Base-by-base conservation (phyloP, 2,329 filamentous ascomycete species). In the Pseudogymnoascus sp. region DNA sequence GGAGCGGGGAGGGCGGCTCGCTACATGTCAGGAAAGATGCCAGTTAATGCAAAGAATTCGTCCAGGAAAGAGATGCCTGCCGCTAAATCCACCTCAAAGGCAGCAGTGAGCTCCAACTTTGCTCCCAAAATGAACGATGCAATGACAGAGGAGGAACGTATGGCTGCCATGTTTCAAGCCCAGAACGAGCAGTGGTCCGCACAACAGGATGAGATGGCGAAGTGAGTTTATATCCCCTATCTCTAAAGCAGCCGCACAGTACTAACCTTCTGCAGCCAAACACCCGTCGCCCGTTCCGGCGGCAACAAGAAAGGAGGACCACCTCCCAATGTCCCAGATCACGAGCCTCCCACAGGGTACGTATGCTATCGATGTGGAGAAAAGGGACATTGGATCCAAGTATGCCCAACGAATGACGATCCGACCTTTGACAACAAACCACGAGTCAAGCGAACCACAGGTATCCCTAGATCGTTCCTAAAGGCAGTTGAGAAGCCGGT, bases 341-440 rank as follows among this genome's bases (percentile, higher is more conserved):
- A 96, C 72, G 91, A 95, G 53, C 93, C 95, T 2, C 95, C 95
- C 1, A 89, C 90, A 62, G 93, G 93, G 62, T 99, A 99, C 76
- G 88, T 97, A 66, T 99, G 95, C 78, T 96, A 97, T 74, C 88
- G 95, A 60, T 99, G 95, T 76, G 90, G 92, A 66, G 89, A 97
- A 76, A 97, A 97, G 78, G 95, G 93, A n/a, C 95, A 99, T 76
- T 99, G 93, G 93, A 99, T 99, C 67, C 93, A 97, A 78, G 85
- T 91, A 62, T 99, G 95, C 73, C 95, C 95, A 6, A 99, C 93
- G n/a, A 99, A 99, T 75, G 91, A 96, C 74, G 93, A 99, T 69
- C 93, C 95, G 2, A 93, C 92, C 66, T 97, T 93, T 76, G 95
- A 99, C 77, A 93, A 93, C 69, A 89, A 91, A 62, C 91, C 93